These are phyloP conservation scores for Monosporascus sp. DNA, from an alignment of 2,329 filamentous ascomycete species.

Conservation along the genomic window DNA sequence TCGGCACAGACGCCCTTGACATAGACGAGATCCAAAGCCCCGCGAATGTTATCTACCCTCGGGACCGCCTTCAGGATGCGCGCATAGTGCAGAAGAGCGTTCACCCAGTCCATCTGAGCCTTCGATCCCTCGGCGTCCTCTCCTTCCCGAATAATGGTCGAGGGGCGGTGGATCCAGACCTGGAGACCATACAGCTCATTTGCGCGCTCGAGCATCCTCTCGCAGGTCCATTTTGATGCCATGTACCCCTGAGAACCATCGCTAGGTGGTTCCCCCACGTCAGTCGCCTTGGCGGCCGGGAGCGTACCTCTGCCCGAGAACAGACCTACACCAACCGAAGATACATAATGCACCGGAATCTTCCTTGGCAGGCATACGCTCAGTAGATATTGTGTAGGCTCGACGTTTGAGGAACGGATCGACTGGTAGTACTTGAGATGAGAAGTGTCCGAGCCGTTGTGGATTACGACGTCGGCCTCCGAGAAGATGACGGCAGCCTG, in stretches of 20 bases:
- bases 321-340: slow-evolving; percentile 1
- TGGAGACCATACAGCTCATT: slow-evolving; percentile 11
- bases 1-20: neutral
- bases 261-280: slow-evolving; percentile 17
- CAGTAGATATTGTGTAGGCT: slow-evolving; percentile 6
- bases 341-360: slow-evolving; percentile 12
- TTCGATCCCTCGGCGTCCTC: neutral
- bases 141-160: slow-evolving; percentile 6
- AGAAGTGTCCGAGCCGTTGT: slow-evolving; percentile 13
- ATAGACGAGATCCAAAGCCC: neutral
- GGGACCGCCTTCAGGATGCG: slow-evolving; percentile 1
- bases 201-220: slow-evolving; percentile 30
- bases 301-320: neutral
- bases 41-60: slow-evolving; percentile 1
- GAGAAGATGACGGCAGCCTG: slow-evolving; percentile 5
- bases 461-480: slow-evolving; percentile 15
- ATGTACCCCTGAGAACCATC: slow-evolving; percentile 30
- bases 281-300: slow-evolving; percentile 4
- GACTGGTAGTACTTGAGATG: slow-evolving; percentile 6
- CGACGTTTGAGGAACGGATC: slow-evolving; percentile 2
- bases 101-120: neutral
- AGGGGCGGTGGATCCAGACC: slow-evolving; percentile 26
- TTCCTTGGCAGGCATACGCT: neutral
- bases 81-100: neutral
- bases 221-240: slow-evolving; percentile 34